Evolutionary conservation across 2,329 filamentous ascomycete genomes (phyloP).

Genomic region (Neodidymelliopsis sp.): DNA sequence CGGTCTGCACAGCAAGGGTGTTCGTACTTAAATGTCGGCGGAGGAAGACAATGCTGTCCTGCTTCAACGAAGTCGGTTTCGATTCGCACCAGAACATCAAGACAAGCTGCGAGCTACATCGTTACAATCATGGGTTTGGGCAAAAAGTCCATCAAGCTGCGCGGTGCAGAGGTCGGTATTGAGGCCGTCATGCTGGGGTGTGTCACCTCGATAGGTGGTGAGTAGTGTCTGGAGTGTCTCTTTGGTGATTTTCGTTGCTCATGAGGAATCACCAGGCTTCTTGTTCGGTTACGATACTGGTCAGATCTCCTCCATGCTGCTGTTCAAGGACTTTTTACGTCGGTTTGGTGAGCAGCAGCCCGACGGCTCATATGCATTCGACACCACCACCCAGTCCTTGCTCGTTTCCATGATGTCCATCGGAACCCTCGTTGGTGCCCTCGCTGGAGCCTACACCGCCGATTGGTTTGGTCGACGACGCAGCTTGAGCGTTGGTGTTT

Average conservation of each 20-base stretch:
- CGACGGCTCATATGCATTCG: slow-evolving; percentile 50
- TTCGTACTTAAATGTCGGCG: slow-evolving; percentile 27
- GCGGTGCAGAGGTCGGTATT: slow-evolving; percentile 43
- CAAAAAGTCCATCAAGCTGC: slow-evolving; percentile 37
- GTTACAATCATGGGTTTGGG: slow-evolving; percentile 36
- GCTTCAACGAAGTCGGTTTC: not conserved
- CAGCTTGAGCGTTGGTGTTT: slow-evolving; percentile 59
- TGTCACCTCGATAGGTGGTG: slow-evolving; percentile 64
- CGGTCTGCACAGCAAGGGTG: slow-evolving; percentile 19
- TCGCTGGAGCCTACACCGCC: slow-evolving; percentile 57
- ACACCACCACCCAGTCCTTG: slow-evolving; percentile 55
- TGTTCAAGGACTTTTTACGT: slow-evolving; percentile 60
- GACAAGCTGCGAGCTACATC: slow-evolving; percentile 6
- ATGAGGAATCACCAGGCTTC: slow-evolving; percentile 45
- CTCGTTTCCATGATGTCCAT: slow-evolving; percentile 45
- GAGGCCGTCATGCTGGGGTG: slow-evolving; percentile 61
- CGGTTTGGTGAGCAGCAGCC: slow-evolving; percentile 61
- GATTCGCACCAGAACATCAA: not conserved
- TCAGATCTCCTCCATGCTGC: slow-evolving; percentile 50
- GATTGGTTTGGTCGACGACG: slow-evolving; percentile 60
- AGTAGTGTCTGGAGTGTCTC: not conserved
- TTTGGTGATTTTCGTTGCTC: not conserved
- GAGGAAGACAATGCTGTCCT: slow-evolving; percentile 5
- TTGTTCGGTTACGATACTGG: slow-evolving; percentile 68
- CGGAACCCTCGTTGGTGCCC: slow-evolving; percentile 53